Percentiles rank a stretch among this genome's conserved stretches.
phyloP scores from a whole-genome alignment of 257 asterid species.

The Plantago major region DNA sequence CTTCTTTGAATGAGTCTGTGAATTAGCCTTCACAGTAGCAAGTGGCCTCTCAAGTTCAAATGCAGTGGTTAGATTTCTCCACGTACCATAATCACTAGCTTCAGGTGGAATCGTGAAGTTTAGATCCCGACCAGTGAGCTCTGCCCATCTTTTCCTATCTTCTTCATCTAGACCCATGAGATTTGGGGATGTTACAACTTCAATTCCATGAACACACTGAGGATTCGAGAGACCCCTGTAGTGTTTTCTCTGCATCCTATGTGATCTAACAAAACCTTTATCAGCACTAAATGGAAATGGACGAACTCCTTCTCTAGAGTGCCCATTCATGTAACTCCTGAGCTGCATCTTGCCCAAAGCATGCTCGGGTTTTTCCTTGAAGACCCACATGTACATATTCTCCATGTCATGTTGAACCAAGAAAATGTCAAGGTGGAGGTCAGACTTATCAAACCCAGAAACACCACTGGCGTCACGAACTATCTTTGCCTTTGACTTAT shows the following conservation, averaged over 20 bases:
- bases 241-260: conserved; percentile 91
- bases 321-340: conserved; percentile 92
- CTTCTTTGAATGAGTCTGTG: conserved; percentile 48
- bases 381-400: conserved; percentile 98
- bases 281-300: conserved; percentile 88
- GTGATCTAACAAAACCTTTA: conserved; percentile 84
- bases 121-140: conserved; percentile 73
- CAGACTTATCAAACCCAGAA: conserved; percentile 79
- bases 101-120: conserved; percentile 62
- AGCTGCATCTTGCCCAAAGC: conserved; percentile 97
- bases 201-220: conserved; percentile 91
- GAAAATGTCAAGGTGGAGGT: conserved; percentile 76
- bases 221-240: conserved; percentile 96
- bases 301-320: conserved; percentile 86
- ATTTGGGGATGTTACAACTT: conserved; percentile 65
- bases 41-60: conserved; percentile 69
- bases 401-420: conserved; percentile 99
- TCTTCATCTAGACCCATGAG: conserved; percentile 57
- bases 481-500: conserved; percentile 73
- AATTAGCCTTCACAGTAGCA: conserved; percentile 33
- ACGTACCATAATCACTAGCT: conserved; percentile 69
- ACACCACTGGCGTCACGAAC: conserved; percentile 69
- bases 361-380: conserved; percentile 84
- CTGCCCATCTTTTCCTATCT: conserved; percentile 79
- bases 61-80: conserved; percentile 76